A percentile compares a stretch with the other conserved stretches of the same genome.
These are phyloP conservation scores for Hemileccinum impolitum DNA, from an alignment of 768 basidiomycete genomes.

Conservation along the genomic window DNA sequence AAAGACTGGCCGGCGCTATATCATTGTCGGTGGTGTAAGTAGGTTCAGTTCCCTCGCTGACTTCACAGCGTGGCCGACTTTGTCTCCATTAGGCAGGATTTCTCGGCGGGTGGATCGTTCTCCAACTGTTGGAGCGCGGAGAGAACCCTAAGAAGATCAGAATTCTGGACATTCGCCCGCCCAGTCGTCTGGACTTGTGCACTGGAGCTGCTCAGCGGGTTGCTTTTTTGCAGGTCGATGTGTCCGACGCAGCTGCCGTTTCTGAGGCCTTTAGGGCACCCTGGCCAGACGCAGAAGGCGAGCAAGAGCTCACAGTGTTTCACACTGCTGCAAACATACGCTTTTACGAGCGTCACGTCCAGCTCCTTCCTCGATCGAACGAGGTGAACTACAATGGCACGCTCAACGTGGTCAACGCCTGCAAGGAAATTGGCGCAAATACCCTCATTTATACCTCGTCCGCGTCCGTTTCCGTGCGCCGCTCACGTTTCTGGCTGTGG, in stretches of 20 bases:
- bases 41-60: conserved; percentile 32
- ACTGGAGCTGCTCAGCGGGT: conserved; percentile 51
- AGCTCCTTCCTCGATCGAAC: conserved; percentile 51
- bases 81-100: conserved; percentile 56
- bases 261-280: conserved; percentile 59
- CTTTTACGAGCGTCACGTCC: conserved; percentile 62
- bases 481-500: conserved; percentile 64
- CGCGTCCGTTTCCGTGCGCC: conserved; percentile 56
- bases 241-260: conserved; percentile 52
- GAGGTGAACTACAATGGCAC: conserved; percentile 68
- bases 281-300: conserved; percentile 45
- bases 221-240: conserved; percentile 56
- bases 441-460: conserved; percentile 73
- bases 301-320: conserved; percentile 55
- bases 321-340: conserved; percentile 78
- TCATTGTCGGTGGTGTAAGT: conserved; percentile 72
- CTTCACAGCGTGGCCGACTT: background rate
- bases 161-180: conserved; percentile 63
- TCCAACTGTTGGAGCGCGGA: conserved; percentile 64
- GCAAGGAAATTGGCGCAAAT: conserved; percentile 50
- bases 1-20: conserved; percentile 71
- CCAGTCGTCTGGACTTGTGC: conserved; percentile 53
- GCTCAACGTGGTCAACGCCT: conserved; percentile 60
- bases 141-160: conserved; percentile 65
- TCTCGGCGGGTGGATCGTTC: conserved; percentile 74